phyloP scores from a whole-genome alignment of 495 filamentous ascomycete species.

The Lichina pygmaea region DNA sequence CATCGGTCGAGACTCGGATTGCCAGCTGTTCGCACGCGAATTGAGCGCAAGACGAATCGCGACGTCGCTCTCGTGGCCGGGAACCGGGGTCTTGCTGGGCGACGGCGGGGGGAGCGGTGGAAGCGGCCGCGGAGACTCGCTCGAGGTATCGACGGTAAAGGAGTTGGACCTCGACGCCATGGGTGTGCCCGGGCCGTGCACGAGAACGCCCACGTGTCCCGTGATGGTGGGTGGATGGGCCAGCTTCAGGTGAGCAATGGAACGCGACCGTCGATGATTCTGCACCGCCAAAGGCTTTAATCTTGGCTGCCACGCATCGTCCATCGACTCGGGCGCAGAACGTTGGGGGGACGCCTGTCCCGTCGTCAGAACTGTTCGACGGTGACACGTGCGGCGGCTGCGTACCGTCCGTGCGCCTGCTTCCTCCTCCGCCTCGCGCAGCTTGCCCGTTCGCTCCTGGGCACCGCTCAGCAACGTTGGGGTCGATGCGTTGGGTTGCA shows the following conservation, averaged over 20 bases:
- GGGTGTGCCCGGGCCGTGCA: background rate
- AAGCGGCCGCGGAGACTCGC: too few species aligned
- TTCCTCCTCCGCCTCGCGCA: too few species aligned
- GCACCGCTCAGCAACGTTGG: background rate
- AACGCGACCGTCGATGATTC: background rate
- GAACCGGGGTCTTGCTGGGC: too few species aligned
- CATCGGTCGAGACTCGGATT: too few species aligned
- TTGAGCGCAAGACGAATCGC: too few species aligned
- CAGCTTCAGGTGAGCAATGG: background rate
- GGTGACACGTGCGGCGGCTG: too few species aligned
- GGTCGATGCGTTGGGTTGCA: constrained; percentile 13
- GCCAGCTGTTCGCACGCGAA: too few species aligned
- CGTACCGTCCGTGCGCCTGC: too few species aligned
- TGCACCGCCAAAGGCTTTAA: background rate
- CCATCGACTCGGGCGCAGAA: background rate
- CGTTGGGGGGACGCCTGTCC: background rate
- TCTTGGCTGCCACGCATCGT: background rate
- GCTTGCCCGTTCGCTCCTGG: too few species aligned
- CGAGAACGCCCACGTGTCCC: background rate
- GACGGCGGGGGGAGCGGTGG: too few species aligned
- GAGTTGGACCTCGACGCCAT: background rate
- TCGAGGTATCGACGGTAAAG: background rate
- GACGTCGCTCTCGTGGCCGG: too few species aligned
- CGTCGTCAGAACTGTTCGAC: background rate
- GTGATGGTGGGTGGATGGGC: background rate